A percentile compares a stretch with the other conserved stretches of the same genome.
These are phyloP conservation scores for Cicer chorassanicum DNA, from an alignment of 306 rosid genomes.

Conservation along the genomic window DNA sequence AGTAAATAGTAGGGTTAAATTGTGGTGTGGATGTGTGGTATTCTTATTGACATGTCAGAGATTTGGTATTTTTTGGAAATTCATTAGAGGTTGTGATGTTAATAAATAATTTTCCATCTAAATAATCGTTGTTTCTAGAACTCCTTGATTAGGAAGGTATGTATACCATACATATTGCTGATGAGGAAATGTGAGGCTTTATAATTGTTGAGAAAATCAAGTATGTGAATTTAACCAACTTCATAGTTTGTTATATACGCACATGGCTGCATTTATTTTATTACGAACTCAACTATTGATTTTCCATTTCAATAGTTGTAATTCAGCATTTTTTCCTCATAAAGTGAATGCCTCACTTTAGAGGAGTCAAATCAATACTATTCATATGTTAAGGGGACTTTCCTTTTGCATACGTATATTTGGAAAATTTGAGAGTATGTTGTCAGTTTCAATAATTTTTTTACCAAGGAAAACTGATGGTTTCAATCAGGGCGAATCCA, in stretches of 20 bases:
- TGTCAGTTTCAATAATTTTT: slow-evolving; percentile 21
- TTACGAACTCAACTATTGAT: neutral
- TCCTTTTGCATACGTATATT: slow-evolving; percentile 5
- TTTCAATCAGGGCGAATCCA: neutral
- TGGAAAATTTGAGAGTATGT: slow-evolving; percentile 20
- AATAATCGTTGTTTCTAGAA: slow-evolving; percentile 11
- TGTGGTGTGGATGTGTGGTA: neutral
- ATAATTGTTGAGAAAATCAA: slow-evolving; percentile 25
- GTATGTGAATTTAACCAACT: neutral
- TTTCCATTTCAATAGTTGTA: slow-evolving; percentile 3
- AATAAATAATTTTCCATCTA: slow-evolving; percentile 30
- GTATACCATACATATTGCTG: neutral
- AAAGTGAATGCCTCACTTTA: neutral
- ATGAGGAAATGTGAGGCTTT: slow-evolving; percentile 13
- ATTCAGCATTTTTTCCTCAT: neutral
- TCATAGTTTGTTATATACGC: neutral
- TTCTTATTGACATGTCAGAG: neutral
- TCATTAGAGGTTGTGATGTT: slow-evolving; percentile 4
- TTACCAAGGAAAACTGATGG: slow-evolving; percentile 10
- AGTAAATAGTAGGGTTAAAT: neutral
- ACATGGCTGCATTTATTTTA: slow-evolving; percentile 4
- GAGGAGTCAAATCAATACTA: neutral
- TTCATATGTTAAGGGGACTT: slow-evolving; percentile 1
- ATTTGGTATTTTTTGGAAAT: slow-evolving; percentile 18
- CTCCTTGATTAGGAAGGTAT: slow-evolving; percentile 17